Percentiles rank a stretch among this genome's conserved stretches.
phyloP scores from a whole-genome alignment of 768 basidiomycete species.

The Podaxis rugospora region DNA sequence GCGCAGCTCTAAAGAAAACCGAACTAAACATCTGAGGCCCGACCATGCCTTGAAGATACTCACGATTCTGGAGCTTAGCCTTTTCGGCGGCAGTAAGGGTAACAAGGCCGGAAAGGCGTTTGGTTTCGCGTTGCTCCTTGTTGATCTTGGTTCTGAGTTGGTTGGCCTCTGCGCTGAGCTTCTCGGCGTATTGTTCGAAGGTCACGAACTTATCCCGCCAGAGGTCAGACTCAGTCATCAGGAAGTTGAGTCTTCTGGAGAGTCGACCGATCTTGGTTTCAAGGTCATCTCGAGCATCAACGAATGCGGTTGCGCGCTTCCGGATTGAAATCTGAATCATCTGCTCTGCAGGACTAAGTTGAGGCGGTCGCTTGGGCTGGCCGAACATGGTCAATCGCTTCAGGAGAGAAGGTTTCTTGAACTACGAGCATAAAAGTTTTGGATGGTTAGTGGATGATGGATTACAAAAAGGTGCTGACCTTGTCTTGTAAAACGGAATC shows the following conservation, averaged over 20 bases:
- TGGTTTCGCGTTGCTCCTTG: slow-evolving; percentile 87
- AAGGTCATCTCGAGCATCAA: slow-evolving; percentile 89
- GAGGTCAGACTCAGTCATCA: slow-evolving; percentile 86
- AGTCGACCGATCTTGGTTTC: slow-evolving; percentile 92
- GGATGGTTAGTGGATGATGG: not conserved
- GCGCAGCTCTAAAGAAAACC: slow-evolving; percentile 51
- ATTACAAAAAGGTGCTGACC: slow-evolving; percentile 32
- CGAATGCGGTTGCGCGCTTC: slow-evolving; percentile 90
- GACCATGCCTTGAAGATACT: slow-evolving; percentile 27
- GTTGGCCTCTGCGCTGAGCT: slow-evolving; percentile 79
- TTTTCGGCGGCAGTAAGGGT: slow-evolving; percentile 77
- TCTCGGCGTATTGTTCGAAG: slow-evolving; percentile 92
- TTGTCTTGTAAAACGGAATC: slow-evolving; percentile 83
- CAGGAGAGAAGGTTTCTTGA: slow-evolving; percentile 85
- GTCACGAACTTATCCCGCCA: slow-evolving; percentile 95
- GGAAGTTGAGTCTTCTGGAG: slow-evolving; percentile 80
- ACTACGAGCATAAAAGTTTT: slow-evolving; percentile 35
- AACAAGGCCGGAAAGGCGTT: slow-evolving; percentile 75
- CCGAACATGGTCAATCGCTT: slow-evolving; percentile 82
- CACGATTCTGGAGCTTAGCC: slow-evolving; percentile 71
- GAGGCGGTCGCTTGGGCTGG: slow-evolving; percentile 61
- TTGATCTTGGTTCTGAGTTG: slow-evolving; percentile 86
- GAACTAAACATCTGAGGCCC: slow-evolving; percentile 7
- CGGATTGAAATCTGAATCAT: slow-evolving; percentile 85
- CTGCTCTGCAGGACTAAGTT: slow-evolving; percentile 77